A percentile compares a stretch with the other conserved stretches of the same genome.
These are phyloP conservation scores for Aurifilum marmelostoma DNA, from an alignment of 2,329 filamentous ascomycete species.

Conservation along the genomic window DNA sequence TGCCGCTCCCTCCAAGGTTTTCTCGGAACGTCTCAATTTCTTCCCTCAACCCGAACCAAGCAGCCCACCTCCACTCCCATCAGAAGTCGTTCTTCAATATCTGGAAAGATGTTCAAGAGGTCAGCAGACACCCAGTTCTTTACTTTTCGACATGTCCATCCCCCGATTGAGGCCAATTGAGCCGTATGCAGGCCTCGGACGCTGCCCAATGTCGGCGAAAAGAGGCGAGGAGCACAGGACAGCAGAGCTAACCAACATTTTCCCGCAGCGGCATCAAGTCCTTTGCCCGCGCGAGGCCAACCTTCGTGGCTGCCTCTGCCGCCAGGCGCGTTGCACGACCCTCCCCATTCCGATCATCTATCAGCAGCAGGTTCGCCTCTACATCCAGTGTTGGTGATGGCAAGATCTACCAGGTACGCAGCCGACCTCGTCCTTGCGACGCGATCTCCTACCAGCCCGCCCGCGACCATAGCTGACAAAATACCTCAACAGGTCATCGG, in stretches of 20 bases:
- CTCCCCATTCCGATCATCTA: constrained; percentile 57
- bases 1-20: constrained; percentile 29
- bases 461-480: constrained; percentile 48
- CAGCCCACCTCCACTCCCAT: constrained; percentile 57
- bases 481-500: constrained; percentile 86
- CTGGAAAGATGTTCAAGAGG: constrained; percentile 83
- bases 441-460: constrained; percentile 9
- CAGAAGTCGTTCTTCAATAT: constrained; percentile 67
- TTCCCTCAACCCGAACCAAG: constrained; percentile 46
- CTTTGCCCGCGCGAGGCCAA: constrained; percentile 61
- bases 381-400: constrained; percentile 62
- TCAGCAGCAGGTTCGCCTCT: constrained; percentile 63
- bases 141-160: constrained; percentile 31
- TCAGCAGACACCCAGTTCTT: constrained; percentile 51
- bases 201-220: constrained; percentile 20
- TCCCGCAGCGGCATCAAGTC: constrained; percentile 63
- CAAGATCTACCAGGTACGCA: constrained; percentile 71
- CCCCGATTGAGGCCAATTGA: constrained; percentile 57
- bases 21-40: constrained; percentile 29
- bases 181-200: constrained; percentile 41
- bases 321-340: constrained; percentile 62
- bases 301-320: constrained; percentile 57
- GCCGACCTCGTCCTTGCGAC: constrained; percentile 10
- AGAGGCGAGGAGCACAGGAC: constrained; percentile 6
- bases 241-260: constrained; percentile 35